Evolutionary conservation across 129 eudicot species (phyloP).

Genomic region (Pittosporum tobira): DNA sequence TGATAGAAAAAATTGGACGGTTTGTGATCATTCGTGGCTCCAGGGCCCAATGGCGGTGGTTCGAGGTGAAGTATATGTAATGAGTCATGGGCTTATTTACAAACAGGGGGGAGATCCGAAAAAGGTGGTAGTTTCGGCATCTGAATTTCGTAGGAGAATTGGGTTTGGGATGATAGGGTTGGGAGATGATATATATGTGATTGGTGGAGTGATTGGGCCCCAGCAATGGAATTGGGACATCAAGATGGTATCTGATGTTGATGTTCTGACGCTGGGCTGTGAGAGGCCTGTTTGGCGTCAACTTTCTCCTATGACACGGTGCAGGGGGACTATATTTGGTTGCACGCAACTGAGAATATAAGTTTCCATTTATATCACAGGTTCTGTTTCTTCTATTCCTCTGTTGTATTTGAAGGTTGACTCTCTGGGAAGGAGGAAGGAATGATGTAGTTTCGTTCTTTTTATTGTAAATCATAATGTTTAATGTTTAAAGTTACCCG

Average conservation of each 20-base stretch:
- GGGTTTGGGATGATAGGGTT: constrained; percentile 72
- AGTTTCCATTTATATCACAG: constrained; percentile 10
- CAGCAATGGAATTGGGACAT: constrained; percentile 75
- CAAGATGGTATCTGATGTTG: constrained; percentile 62
- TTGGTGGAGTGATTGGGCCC: constrained; percentile 93
- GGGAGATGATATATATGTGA: constrained; percentile 62
- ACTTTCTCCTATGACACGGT: constrained; percentile 69
- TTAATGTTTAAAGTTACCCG: background rate
- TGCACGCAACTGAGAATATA: constrained; percentile 74
- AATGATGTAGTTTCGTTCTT: background rate
- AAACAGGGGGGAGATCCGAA: constrained; percentile 45
- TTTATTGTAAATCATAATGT: constrained; percentile 4
- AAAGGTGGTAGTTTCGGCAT: constrained; percentile 55
- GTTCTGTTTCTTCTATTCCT: background rate
- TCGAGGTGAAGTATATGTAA: constrained; percentile 50
- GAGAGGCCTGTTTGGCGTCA: constrained; percentile 75
- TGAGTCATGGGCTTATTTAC: constrained; percentile 74
- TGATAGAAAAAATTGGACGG: constrained; percentile 50
- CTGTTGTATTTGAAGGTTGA: constrained; percentile 19
- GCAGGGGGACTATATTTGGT: constrained; percentile 82
- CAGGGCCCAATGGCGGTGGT: constrained; percentile 91
- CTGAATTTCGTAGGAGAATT: constrained; percentile 62
- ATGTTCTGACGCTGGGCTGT: constrained; percentile 55
- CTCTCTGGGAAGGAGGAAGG: constrained; percentile 1
- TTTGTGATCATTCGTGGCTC: constrained; percentile 56